Conservation (phyloP, 352 stramenopile genomes). For the Globisporangium lucens region DNA sequence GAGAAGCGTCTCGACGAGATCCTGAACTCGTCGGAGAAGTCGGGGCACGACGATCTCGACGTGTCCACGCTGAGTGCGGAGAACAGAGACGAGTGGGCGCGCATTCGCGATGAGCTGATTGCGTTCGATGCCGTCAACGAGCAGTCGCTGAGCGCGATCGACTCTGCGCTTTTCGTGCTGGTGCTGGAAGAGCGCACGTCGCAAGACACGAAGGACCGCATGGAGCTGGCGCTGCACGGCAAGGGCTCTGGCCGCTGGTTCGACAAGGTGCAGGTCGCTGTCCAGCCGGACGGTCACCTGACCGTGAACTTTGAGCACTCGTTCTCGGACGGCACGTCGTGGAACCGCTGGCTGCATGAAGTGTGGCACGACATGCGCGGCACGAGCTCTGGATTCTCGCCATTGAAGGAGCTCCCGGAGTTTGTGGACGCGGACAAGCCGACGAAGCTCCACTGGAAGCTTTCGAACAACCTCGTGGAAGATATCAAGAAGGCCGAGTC, state of each 20-base stretch:
- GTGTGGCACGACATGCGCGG: conserved; percentile 88
- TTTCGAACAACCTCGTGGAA: conserved; percentile 73
- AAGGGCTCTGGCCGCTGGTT: conserved; percentile 88
- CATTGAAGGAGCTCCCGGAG: conserved; percentile 61
- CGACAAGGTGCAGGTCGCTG: conserved; percentile 92
- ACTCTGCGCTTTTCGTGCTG: conserved; percentile 89
- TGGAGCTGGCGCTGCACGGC: conserved; percentile 83
- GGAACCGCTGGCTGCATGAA: conserved; percentile 92
- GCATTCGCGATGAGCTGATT: conserved; percentile 70
- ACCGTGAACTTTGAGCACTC: conserved; percentile 95
- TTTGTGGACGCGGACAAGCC: conserved; percentile 44
- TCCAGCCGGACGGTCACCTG: conserved; percentile 77
- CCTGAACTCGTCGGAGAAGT: conserved; percentile 47
- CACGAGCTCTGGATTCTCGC: conserved; percentile 69
- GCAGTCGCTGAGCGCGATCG: conserved; percentile 72
- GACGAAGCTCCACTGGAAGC: conserved; percentile 61
- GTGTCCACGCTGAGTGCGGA: conserved; percentile 78
- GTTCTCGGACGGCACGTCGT: conserved; percentile 91
- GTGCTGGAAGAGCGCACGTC: conserved; percentile 80
- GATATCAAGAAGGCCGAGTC: conserved; percentile 68
- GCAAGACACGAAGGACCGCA: conserved; percentile 65
- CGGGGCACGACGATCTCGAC: conserved; percentile 53
- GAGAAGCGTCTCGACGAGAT: conserved; percentile 68
- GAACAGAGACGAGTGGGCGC: conserved; percentile 85
- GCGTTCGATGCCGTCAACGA: conserved; percentile 64